Evolutionary conservation across 345 rosid genomes (phyloP).

Genomic region (Stellera chamaejasme): DNA sequence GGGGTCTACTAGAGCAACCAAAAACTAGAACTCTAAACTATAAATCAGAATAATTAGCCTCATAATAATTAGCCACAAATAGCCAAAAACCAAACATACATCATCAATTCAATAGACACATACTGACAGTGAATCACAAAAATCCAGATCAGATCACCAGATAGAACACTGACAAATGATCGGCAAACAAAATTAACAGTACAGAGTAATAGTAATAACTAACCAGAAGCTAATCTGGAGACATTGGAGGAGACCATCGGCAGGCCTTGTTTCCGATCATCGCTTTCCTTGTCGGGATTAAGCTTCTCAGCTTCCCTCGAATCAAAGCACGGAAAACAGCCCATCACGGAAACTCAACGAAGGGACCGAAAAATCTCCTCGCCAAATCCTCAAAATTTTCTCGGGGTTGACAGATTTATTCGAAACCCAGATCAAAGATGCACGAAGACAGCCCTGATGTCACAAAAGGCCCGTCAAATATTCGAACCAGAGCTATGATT

Average conservation of each 20-base stretch:
- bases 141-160: conserved; percentile 42
- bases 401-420: conserved; percentile 9
- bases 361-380: conserved; percentile 1
- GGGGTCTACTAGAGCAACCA: conserved; percentile 15
- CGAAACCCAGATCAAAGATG: conserved; percentile 13
- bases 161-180: not conserved
- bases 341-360: conserved; percentile 42
- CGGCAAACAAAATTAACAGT: not conserved
- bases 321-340: conserved; percentile 91
- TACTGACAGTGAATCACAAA: conserved; percentile 9
- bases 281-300: conserved; percentile 48
- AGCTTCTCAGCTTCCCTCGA: conserved; percentile 77
- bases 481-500: not conserved
- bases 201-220: conserved; percentile 8
- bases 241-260: conserved; percentile 46
- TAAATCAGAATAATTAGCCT: conserved; percentile 5
- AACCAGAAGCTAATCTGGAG: conserved; percentile 76
- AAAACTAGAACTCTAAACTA: conserved; percentile 9
- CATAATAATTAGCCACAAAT: not conserved
- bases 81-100: conserved; percentile 4
- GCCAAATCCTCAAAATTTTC: conserved; percentile 13
- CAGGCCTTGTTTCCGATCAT: conserved; percentile 41
- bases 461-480: conserved; percentile 13
- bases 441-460: conserved; percentile 8
- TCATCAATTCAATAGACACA: not conserved